Evolutionary conservation across 345 rosid genomes (phyloP), one percentile per base, ranked within the genome.

Genomic region (Alliaria petiolata): DNA sequence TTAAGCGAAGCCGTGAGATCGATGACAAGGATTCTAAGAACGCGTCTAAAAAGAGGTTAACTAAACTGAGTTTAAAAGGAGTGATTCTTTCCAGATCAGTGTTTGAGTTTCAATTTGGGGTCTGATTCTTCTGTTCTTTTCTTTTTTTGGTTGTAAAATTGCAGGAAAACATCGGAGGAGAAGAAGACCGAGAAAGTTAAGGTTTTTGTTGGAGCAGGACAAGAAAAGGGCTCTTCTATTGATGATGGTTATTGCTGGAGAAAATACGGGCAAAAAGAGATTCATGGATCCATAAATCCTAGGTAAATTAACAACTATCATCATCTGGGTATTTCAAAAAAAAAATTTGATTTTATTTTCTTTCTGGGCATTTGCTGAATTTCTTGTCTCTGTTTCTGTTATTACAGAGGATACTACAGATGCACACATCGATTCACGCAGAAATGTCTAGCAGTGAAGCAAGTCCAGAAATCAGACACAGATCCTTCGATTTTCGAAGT

Each of bases 231-330:
- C 22, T 72, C 79, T 28, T 72, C 79, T 0, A 49, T 59, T 0
- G 90, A 82, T 34, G 97, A 91, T 81, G 98, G 97, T 7, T 76
- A 72, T 58, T 76, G 79, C 84, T 93, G 98, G 98, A 85, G 98
- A 75, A 93, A 93, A 62, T 93, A 93, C 52, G 98, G 98, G 8
- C 98, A 93, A 57, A 93, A 93, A 56, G 87, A 80, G 62, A 93
- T 93, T 63, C 93, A 84, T 39, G 98, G 96, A 69, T 79, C 93
- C 42, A 85, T 50, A 1, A 78, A 62, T 66, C 98, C 97, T 1
- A 89, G 97, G 98, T 91, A 46, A 46, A 8, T 47, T 1, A 43
- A 22, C 7, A 52, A 28, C 30, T 5, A 7, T 28, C 8, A 59
- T 46, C 26, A 53, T 16, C 38, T 19, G 28, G 8, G 17, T 6